Evolutionary conservation across 2,329 filamentous ascomycete species (phyloP).

Genomic region (Ambrosiella cleistominuta): DNA sequence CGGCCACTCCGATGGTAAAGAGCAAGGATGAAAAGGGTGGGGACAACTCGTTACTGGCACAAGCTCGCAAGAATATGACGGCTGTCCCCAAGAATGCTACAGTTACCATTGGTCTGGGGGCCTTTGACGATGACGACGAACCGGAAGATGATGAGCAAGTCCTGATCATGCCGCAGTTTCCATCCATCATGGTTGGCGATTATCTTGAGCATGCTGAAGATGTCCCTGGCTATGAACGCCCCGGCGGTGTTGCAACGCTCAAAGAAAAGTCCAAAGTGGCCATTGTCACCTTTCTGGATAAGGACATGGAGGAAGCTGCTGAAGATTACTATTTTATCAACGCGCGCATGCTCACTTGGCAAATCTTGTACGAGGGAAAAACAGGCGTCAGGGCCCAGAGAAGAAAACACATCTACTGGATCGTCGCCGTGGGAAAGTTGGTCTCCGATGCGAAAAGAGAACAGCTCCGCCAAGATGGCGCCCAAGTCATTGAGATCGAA

Average conservation of each 20-base stretch:
- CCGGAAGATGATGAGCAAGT: neutral
- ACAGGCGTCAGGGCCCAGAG: constrained; percentile 17
- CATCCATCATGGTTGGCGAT: constrained; percentile 2
- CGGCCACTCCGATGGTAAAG: neutral
- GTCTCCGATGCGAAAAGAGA: constrained; percentile 19
- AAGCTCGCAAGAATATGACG: neutral
- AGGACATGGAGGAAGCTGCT: constrained; percentile 16
- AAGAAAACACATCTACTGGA: constrained; percentile 18
- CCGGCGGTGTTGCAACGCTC: neutral
- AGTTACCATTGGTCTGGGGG: neutral
- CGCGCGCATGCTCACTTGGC: constrained; percentile 23
- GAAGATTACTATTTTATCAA: constrained; percentile 24
- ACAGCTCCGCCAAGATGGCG: constrained; percentile 22
- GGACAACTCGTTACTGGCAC: neutral
- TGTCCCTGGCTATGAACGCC: neutral
- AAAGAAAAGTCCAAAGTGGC: constrained; percentile 15
- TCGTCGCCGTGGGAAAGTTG: constrained; percentile 22
- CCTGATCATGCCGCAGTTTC: constrained; percentile 10
- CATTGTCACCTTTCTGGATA: constrained; percentile 24
- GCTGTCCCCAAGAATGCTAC: neutral
- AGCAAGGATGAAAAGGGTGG: neutral
- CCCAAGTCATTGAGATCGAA: constrained; percentile 22
- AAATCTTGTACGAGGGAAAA: constrained; percentile 22
- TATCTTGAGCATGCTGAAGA: constrained; percentile 1
- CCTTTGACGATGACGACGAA: neutral